phyloP scores from a whole-genome alignment of 2,329 filamentous ascomycete genomes.

The Fusarium beomiforme region DNA sequence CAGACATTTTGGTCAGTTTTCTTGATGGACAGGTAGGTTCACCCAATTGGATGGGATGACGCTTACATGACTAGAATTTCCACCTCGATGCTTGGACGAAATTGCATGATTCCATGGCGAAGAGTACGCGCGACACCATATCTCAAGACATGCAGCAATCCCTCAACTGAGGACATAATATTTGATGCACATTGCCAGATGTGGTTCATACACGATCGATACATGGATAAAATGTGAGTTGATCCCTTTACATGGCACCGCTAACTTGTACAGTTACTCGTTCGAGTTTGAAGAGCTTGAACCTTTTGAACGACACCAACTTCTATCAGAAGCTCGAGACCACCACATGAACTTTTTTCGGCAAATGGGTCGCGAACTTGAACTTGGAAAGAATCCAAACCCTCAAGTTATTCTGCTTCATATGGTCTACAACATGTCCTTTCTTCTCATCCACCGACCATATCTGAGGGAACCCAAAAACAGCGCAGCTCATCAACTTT shows the following conservation, averaged over 20 bases:
- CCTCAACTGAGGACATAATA: not conserved
- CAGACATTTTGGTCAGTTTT: not conserved
- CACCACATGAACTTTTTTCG: not conserved
- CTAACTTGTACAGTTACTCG: not conserved
- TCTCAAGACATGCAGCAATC: not conserved
- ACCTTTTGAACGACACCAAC: not conserved
- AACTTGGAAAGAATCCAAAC: not conserved
- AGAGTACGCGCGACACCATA: not conserved
- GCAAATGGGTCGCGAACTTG: not conserved
- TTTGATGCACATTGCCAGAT: not conserved
- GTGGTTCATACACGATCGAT: not conserved
- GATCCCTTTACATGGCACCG: rapidly evolving
- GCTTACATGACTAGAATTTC: not conserved
- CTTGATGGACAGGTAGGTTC: not conserved
- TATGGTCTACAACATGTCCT: not conserved
- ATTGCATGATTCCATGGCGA: not conserved
- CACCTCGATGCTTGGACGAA: not conserved
- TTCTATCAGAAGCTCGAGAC: not conserved
- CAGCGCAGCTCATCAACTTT: not conserved
- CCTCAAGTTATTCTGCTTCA: not conserved
- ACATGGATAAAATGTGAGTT: not conserved
- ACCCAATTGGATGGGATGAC: not conserved
- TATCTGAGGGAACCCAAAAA: not conserved
- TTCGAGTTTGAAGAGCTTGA: not conserved
- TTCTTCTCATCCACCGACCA: not conserved